Percentiles rank a stretch among this genome's conserved stretches.
These are phyloP conservation scores for Pholiota microspora DNA, from an alignment of 768 basidiomycete genomes.

Conservation along the genomic window DNA sequence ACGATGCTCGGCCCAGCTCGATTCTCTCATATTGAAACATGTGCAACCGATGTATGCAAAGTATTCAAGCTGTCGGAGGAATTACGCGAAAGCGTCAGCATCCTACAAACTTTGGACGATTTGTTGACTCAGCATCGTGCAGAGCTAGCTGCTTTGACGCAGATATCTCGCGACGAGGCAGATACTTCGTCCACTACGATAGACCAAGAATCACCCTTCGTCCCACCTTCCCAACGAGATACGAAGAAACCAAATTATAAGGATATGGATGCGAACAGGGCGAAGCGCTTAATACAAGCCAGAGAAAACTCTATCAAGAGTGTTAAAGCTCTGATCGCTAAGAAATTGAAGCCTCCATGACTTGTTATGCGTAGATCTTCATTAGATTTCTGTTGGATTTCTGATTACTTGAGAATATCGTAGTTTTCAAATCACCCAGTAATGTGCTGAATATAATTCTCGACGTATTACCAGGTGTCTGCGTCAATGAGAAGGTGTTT, in stretches of 20 bases:
- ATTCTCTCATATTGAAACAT: constrained; percentile 77
- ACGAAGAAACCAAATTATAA: constrained; percentile 47
- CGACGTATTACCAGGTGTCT: too few species aligned
- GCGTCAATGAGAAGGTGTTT: too few species aligned
- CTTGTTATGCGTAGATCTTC: too few species aligned
- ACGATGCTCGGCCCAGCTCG: constrained; percentile 72
- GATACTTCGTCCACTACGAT: constrained; percentile 1
- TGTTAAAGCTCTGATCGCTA: constrained; percentile 55
- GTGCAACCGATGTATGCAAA: constrained; percentile 71
- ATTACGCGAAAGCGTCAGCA: constrained; percentile 56
- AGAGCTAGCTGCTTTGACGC: constrained; percentile 31
- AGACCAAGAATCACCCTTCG: neutral
- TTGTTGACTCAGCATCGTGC: constrained; percentile 55
- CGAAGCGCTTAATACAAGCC: constrained; percentile 63
- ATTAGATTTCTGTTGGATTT: neutral
- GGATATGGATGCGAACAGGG: constrained; percentile 57
- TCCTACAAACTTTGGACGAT: constrained; percentile 59
- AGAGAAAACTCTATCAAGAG: constrained; percentile 66
- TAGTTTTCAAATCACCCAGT: too few species aligned
- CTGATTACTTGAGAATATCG: too few species aligned
- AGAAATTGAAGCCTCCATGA: constrained; percentile 20
- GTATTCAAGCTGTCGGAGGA: constrained; percentile 68
- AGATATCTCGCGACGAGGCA: neutral
- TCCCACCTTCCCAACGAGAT: constrained; percentile 2
- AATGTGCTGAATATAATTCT: too few species aligned